Base-by-base conservation (phyloP, 108 stramenopile species). In the Pseudonitzschia multistriata region DNA sequence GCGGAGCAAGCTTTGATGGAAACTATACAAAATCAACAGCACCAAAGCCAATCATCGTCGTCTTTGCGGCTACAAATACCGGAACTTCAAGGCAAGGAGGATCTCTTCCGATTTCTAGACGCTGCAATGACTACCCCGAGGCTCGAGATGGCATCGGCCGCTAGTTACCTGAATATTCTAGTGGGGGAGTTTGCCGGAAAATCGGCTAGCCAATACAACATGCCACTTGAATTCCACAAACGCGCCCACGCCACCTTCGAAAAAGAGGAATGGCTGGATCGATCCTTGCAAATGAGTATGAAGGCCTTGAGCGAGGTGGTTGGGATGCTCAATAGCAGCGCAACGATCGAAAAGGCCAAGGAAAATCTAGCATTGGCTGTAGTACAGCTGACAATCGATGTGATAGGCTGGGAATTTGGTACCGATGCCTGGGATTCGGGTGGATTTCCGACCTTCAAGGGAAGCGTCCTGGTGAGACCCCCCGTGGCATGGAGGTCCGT, bases 331-430 rank as follows among this genome's bases (percentile, higher is more conserved):
- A 64, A 49, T 15, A 78, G 37, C 71, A 71, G 55, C 45, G 56
- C 69, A 54, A 47, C 29, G 7, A 27, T 29, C 22, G 33, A 39
- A 1, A 67, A 21, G 13, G 37, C 36, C 25, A 39, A 49, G 17
- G 49, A 71, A n/a, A 67, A 76, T 45, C 22, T 86, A 60, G 73
- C 84, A 52, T 55, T 84, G 0, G 59, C 74, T 4, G 71, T 88
- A 28, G 80, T 89, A 10, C 76, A 82, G 35, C 56, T 84, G 3
- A 84, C 85, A 5, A 74, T 73, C 28, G 89, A 88, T 67, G 75
- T 84, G 17, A 65, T 93, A 15, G 69, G 70, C 1, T 93, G 92
- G 92, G 92, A 93, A 68, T 93, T 90, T 68, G 86, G 89, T 33
- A 67, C 77, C 17, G 74, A 78, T 15, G 77, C 80, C 2, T 90